phyloP scores from a whole-genome alignment of 768 basidiomycete species.

The Rhizopogon vinicolor region DNA sequence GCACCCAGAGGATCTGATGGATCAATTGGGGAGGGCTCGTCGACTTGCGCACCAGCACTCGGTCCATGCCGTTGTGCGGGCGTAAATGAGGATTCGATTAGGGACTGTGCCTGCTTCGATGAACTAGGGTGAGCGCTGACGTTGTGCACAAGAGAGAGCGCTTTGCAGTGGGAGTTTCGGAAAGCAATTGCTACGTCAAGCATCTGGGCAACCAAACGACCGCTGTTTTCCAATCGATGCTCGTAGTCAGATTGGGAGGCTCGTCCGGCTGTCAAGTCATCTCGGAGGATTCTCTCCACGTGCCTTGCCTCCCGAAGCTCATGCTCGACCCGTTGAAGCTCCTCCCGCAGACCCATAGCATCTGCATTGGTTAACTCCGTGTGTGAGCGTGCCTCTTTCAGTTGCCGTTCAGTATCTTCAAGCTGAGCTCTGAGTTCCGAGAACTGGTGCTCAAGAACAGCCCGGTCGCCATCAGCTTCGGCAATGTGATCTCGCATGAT shows the following conservation, averaged over 20 bases:
- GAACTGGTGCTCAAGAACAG: conserved; percentile 87
- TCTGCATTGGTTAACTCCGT: conserved; percentile 65
- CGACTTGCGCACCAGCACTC: conserved; percentile 42
- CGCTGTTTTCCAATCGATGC: conserved; percentile 57
- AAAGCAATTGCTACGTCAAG: conserved; percentile 77
- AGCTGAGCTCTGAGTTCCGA: conserved; percentile 62
- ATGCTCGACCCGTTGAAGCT: conserved; percentile 65
- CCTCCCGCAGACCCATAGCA: conserved; percentile 63
- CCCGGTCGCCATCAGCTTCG: conserved; percentile 91
- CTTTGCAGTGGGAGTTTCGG: conserved; percentile 72
- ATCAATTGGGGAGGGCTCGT: conserved; percentile 73
- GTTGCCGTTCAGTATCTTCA: conserved; percentile 55
- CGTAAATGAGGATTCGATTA: conserved; percentile 49
- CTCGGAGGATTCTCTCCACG: conserved; percentile 63
- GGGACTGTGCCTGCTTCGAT: conserved; percentile 36
- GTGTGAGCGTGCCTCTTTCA: conserved; percentile 59
- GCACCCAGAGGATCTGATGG: conserved; percentile 70
- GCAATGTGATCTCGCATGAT: conserved; percentile 82
- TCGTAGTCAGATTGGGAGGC: conserved; percentile 66
- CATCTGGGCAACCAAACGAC: conserved; percentile 75
- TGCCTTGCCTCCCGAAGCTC: conserved; percentile 66
- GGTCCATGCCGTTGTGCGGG: conserved; percentile 37
- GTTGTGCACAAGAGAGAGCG: conserved; percentile 55
- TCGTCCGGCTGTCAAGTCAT: conserved; percentile 68
- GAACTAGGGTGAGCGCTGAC: conserved; percentile 51